phyloP scores from a whole-genome alignment of 495 filamentous ascomycete species.

The Tuber brumale region DNA sequence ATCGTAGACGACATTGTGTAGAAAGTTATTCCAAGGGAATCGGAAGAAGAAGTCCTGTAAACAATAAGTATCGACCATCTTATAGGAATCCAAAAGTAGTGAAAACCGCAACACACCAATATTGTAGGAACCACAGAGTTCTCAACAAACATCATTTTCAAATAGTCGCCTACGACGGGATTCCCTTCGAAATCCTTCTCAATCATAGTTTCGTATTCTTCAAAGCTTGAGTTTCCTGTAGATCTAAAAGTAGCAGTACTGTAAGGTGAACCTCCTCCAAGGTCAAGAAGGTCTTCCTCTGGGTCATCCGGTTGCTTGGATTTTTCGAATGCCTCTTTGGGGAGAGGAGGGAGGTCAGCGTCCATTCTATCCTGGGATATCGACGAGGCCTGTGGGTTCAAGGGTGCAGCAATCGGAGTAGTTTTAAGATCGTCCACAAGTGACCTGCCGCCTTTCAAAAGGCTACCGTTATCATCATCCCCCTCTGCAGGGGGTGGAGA shows the following conservation, averaged over 20 bases:
- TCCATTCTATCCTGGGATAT: conserved; percentile 37
- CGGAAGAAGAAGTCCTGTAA: conserved; percentile 87
- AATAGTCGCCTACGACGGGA: conserved; percentile 93
- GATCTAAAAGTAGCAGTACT: conserved; percentile 39
- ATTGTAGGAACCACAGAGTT: conserved; percentile 93
- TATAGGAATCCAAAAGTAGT: conserved; percentile 10
- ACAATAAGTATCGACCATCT: conserved; percentile 6
- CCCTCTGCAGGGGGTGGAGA: conserved; percentile 31
- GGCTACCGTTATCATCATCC: conserved; percentile 32
- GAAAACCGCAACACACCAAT: conserved; percentile 55
- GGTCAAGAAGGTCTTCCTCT: conserved; percentile 41
- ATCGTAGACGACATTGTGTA: conserved; percentile 99
- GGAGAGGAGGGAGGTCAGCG: conserved; percentile 40
- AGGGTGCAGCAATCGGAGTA: conserved; percentile 15
- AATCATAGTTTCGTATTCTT: conserved; percentile 43
- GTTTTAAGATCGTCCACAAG: conserved; percentile 34
- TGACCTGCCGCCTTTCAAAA: conserved; percentile 34
- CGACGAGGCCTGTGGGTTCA: conserved; percentile 12
- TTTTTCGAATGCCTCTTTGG: conserved; percentile 30
- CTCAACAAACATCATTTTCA: conserved; percentile 96
- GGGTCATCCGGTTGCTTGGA: conserved; percentile 23
- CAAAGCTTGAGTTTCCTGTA: conserved; percentile 38
- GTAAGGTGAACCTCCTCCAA: conserved; percentile 35
- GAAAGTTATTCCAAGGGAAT: conserved; percentile 99
- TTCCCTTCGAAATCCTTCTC: conserved; percentile 61